Conservation (phyloP, 2,329 filamentous ascomycete species). For the Anthostomella pinea region DNA sequence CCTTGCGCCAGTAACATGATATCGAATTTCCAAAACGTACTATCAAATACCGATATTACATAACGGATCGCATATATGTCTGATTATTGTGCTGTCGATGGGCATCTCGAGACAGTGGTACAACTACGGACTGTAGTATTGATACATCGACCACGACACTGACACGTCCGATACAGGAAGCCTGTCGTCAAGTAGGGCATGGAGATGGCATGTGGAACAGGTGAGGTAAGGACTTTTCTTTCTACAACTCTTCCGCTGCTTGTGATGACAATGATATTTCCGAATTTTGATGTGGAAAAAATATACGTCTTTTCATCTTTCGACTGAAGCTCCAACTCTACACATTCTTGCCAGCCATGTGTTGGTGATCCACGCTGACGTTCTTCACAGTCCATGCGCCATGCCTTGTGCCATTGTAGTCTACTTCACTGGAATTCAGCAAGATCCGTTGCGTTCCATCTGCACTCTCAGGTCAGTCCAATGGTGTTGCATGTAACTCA, state of each 20-base stretch:
- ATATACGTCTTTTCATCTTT: conserved; percentile 78
- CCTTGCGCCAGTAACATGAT: conserved; percentile 32
- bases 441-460: conserved; percentile 54
- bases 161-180: too few species aligned
- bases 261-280: conserved; percentile 80
- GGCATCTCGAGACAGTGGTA: too few species aligned
- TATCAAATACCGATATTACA: conserved; percentile 45
- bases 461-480: conserved; percentile 33
- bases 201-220: neutral
- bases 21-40: conserved; percentile 38
- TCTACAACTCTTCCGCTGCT: conserved; percentile 28
- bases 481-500: conserved; percentile 3
- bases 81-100: conserved; percentile 15
- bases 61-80: conserved; percentile 36
- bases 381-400: neutral
- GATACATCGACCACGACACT: too few species aligned
- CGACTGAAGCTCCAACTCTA: conserved; percentile 58
- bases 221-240: conserved; percentile 22
- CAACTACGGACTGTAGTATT: too few species aligned
- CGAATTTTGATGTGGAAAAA: conserved; percentile 67
- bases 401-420: conserved; percentile 8
- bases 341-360: conserved; percentile 13
- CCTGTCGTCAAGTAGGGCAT: too few species aligned
- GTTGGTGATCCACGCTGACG: conserved; percentile 10
- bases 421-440: conserved; percentile 44